phyloP scores from a whole-genome alignment of 2,329 filamentous ascomycete species.

The Neopestalotiopsis sp. region DNA sequence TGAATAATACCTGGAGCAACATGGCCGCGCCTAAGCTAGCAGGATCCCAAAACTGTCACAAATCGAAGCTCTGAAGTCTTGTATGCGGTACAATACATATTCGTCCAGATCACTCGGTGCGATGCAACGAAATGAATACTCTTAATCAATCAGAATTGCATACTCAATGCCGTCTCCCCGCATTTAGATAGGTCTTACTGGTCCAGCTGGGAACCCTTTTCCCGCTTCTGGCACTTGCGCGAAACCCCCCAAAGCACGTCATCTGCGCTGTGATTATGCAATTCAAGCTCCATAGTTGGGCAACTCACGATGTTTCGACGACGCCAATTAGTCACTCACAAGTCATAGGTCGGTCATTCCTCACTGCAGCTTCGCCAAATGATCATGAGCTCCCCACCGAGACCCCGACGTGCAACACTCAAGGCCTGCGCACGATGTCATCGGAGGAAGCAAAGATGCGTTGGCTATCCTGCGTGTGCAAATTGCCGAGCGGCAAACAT shows the following conservation, averaged over 20 bases:
- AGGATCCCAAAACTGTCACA: too few species aligned
- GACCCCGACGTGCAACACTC: neutral
- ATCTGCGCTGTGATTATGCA: neutral
- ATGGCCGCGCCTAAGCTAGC: too few species aligned
- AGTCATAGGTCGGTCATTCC: neutral
- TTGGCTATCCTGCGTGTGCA: neutral
- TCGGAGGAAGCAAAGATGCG: slow-evolving; percentile 7
- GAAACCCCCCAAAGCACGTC: neutral
- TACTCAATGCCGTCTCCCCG: neutral
- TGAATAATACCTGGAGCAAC: too few species aligned
- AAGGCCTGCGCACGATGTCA: neutral
- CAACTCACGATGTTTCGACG: neutral
- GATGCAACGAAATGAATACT: too few species aligned
- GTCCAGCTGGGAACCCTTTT: neutral
- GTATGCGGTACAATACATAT: too few species aligned
- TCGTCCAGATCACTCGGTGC: too few species aligned
- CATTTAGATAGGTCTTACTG: neutral
- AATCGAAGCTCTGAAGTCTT: too few species aligned
- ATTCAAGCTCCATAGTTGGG: neutral
- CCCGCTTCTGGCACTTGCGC: neutral
- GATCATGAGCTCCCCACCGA: neutral
- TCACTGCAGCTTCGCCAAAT: neutral
- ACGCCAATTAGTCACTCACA: neutral
- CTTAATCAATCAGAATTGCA: neutral
- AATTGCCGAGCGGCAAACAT: slow-evolving; percentile 1